Conservation (phyloP, 2,329 filamentous ascomycete species). For the Neophaeococcomyces mojaviensis region DNA sequence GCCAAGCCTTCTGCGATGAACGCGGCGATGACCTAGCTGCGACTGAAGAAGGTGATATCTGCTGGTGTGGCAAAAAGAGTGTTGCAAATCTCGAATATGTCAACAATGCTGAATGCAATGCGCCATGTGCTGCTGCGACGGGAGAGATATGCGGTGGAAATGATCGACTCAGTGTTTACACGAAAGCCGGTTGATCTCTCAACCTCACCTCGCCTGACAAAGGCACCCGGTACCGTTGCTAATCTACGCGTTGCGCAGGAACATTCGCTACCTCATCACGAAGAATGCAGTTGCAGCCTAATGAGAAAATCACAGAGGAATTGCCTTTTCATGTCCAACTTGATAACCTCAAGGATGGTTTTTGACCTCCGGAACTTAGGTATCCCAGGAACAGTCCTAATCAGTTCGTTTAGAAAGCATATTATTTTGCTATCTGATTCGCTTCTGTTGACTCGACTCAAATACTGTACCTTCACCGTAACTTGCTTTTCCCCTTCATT, state of each 20-base stretch:
- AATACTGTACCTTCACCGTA: too few species aligned
- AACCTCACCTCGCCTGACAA: background rate
- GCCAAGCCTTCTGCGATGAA: slow-evolving; percentile 3
- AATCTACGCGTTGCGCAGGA: background rate
- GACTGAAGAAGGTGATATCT: slow-evolving; percentile 2
- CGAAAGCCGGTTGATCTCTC: background rate
- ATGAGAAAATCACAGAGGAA: too few species aligned
- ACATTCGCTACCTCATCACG: background rate
- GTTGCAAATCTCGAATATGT: background rate
- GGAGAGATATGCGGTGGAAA: slow-evolving; percentile 4
- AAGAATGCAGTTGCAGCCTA: too few species aligned
- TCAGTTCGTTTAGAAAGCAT: too few species aligned
- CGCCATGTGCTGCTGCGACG: background rate
- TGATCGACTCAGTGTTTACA: slow-evolving; percentile 1
- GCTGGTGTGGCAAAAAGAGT: slow-evolving; percentile 4
- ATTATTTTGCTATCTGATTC: too few species aligned
- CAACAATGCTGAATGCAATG: slow-evolving; percentile 2
- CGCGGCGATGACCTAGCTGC: slow-evolving; percentile 2
- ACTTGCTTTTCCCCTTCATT: too few species aligned
- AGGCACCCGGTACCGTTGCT: too few species aligned
- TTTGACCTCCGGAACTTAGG: too few species aligned
- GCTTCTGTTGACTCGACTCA: too few species aligned
- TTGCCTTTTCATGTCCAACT: too few species aligned
- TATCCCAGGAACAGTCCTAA: too few species aligned
- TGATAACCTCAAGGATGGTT: too few species aligned